A percentile compares a stretch with the other conserved stretches of the same genome.
Evolutionary conservation across 805 yeast species (phyloP).

Genomic region (Ogataea dorogensis): DNA sequence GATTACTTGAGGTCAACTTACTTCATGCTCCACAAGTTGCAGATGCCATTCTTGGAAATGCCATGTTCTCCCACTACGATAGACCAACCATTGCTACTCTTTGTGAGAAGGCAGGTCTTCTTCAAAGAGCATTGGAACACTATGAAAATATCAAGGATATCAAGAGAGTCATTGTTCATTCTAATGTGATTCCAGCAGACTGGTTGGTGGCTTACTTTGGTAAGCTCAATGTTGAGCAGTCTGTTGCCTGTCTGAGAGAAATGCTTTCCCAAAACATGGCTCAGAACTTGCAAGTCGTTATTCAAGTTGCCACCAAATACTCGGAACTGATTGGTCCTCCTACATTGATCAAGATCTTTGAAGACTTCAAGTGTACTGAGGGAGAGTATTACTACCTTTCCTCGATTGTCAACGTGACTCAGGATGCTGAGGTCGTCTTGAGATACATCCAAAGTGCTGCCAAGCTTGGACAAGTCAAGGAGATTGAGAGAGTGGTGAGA

Average conservation of each 20-base stretch:
- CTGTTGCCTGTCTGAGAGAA: conserved; percentile 81
- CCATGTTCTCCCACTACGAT: conserved; percentile 94
- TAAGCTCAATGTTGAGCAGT: conserved; percentile 90
- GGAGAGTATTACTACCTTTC: conserved; percentile 94
- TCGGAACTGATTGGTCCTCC: conserved; percentile 89
- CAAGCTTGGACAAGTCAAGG: conserved; percentile 82
- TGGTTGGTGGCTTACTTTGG: conserved; percentile 95
- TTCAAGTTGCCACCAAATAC: conserved; percentile 95
- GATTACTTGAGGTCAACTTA: conserved; percentile 87
- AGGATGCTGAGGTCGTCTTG: conserved; percentile 92
- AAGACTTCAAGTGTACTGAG: conserved; percentile 87
- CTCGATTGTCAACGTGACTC: conserved; percentile 88
- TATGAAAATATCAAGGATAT: conserved; percentile 93
- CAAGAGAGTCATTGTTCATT: conserved; percentile 89
- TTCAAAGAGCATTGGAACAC: conserved; percentile 94
- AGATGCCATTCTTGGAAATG: conserved; percentile 94
- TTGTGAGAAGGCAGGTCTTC: conserved; percentile 94
- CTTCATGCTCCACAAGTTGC: conserved; percentile 99
- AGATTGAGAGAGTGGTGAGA: conserved; percentile 92
- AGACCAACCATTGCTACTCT: conserved; percentile 88
- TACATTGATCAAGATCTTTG: conserved; percentile 84
- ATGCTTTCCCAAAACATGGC: conserved; percentile 76
- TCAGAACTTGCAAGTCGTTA: conserved; percentile 87
- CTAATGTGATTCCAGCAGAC: conserved; percentile 80
- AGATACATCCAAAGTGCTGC: conserved; percentile 96